Conservation (phyloP, 768 basidiomycete species). For the Phylloporus sp. region DNA sequence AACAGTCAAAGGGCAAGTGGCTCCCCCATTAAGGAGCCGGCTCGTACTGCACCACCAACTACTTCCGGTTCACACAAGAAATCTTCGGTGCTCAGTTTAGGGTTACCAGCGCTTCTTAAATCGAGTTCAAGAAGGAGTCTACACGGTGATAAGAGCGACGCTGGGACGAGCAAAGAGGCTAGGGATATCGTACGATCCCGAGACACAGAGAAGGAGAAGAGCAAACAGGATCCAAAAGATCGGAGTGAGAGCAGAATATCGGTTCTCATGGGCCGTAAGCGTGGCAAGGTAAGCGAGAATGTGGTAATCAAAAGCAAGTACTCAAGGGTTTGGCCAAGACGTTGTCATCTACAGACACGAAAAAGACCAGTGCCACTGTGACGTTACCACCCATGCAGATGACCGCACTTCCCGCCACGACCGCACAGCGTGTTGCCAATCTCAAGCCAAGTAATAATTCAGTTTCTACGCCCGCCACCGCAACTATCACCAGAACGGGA, state of each 20-base stretch:
- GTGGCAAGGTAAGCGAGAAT: constrained; percentile 74
- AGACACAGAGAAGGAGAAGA: constrained; percentile 45
- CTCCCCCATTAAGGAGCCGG: constrained; percentile 54
- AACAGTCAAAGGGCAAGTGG: constrained; percentile 40
- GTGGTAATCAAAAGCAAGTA: neutral
- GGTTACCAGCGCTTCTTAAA: constrained; percentile 79
- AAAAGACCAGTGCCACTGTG: constrained; percentile 66
- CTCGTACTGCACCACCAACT: constrained; percentile 49
- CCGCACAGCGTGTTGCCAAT: constrained; percentile 81
- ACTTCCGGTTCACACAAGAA: constrained; percentile 70
- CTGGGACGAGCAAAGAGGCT: constrained; percentile 41
- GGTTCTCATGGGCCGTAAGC: constrained; percentile 79
- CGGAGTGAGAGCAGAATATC: constrained; percentile 89
- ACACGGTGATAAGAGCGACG: constrained; percentile 51
- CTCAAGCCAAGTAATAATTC: constrained; percentile 57
- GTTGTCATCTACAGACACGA: constrained; percentile 75
- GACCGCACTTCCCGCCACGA: constrained; percentile 73
- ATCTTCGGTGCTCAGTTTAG: constrained; percentile 76
- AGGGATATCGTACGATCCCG: constrained; percentile 49
- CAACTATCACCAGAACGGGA: constrained; percentile 37
- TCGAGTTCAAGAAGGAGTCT: constrained; percentile 81
- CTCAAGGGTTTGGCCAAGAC: constrained; percentile 48
- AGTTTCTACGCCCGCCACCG: constrained; percentile 40
- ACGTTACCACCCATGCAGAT: constrained; percentile 90
- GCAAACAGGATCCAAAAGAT: constrained; percentile 77